Evolutionary conservation across 805 yeast genomes (phyloP), one percentile per base, ranked within the genome.

Genomic region (Spathaspora girioi): DNA sequence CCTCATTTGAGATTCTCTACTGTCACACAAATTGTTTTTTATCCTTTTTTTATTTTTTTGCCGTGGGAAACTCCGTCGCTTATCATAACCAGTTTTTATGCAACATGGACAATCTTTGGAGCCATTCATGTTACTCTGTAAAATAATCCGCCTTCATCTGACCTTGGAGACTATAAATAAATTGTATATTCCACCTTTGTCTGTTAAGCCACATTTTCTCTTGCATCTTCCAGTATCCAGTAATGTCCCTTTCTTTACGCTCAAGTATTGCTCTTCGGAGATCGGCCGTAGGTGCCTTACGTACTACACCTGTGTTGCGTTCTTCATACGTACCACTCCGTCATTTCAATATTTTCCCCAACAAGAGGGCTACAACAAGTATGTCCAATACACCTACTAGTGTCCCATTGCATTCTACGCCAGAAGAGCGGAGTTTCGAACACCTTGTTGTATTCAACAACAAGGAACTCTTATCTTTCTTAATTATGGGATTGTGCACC

Each of bases 401-500:
- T 35, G 40, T 35, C 3, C 40, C 40, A 35, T 35, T 35, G 17
- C 40, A 35, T 35, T 11, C 15, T 15, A 35, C 15, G 2, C 17
- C 40, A 35, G 5, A 35, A 35, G 40, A 35, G 14, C 40, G 40
- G 7, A 35, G 40, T 35, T 35, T 35, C 14, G 40, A 35, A 15
- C 83, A 83, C 63, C 68, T 86, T 51, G 81, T 79, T 52, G 77
- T 82, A 4, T 70, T 86, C 40, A 75, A 77, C 35, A 73, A 68
- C 46, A 63, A 75, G 5, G 87, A 86, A 65, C 70, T 88, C 48
- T 66, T 87, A 45, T 84, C 89, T 1, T 80, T 83, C 56, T 79
- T 84, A 40, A 71, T 85, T 52, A 87, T 88, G 56, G 94, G 94
- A 6, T 53, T 82, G 42, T 86, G 86, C 42, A 87, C 93, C 1